Evolutionary conservation across 1,284 basidiomycete species (phyloP).

Genomic region (Sanguinoderma infundibulare): DNA sequence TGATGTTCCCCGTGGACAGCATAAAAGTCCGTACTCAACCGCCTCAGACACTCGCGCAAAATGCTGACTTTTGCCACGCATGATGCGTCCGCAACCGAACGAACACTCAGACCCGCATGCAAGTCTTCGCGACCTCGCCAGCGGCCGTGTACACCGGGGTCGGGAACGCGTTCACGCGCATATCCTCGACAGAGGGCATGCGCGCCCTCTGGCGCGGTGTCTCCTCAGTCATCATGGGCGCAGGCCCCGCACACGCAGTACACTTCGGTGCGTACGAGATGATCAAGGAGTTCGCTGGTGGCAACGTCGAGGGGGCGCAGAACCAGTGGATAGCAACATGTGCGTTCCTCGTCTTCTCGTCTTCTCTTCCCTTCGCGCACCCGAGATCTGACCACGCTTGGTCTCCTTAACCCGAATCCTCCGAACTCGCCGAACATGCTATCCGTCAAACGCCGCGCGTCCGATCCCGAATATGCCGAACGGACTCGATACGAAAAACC

Average conservation of each 20-base stretch:
- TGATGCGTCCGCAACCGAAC: neutral
- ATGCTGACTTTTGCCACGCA: neutral
- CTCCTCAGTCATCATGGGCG: conserved; percentile 95
- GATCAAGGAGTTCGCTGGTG: conserved; percentile 92
- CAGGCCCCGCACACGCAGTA: conserved; percentile 97
- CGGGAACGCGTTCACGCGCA: conserved; percentile 86
- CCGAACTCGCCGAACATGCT: neutral
- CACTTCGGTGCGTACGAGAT: conserved; percentile 98
- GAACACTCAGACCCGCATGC: conserved; percentile 90
- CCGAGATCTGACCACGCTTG: neutral
- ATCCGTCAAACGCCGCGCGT: neutral
- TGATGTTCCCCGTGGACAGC: conserved; percentile 98
- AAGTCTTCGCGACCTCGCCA: conserved; percentile 88
- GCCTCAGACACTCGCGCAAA: neutral
- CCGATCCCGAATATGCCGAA: conserved; percentile 1
- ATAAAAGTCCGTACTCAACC: conserved; percentile 78
- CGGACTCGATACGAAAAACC: neutral
- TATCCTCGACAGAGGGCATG: conserved; percentile 92
- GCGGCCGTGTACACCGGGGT: conserved; percentile 89
- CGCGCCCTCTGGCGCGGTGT: conserved; percentile 95
- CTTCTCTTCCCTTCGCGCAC: neutral
- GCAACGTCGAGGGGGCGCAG: conserved; percentile 67
- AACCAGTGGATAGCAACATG: conserved; percentile 86
- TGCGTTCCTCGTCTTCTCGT: conserved; percentile 41
- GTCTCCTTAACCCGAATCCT: neutral